phyloP scores from a whole-genome alignment of 2,329 filamentous ascomycete species.

The Stachybotrys chartarum region DNA sequence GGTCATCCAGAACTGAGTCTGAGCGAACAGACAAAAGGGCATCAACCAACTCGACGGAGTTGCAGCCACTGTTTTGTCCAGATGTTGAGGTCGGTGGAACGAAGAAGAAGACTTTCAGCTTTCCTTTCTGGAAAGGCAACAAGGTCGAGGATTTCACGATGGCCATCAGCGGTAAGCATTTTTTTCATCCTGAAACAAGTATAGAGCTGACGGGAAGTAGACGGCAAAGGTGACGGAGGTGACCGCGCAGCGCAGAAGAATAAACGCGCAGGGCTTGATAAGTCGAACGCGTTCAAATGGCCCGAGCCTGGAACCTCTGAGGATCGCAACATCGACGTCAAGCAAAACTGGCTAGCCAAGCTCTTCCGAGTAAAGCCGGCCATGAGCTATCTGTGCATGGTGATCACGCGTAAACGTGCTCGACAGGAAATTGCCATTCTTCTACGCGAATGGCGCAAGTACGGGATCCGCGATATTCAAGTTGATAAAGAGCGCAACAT shows the following conservation, averaged over 20 bases:
- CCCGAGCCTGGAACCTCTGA: conserved; percentile 27
- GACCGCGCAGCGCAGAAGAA: background rate
- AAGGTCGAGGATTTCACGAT: conserved; percentile 36
- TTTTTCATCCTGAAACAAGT: background rate
- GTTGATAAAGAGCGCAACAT: conserved; percentile 74
- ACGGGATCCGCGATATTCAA: conserved; percentile 73
- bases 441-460: conserved; percentile 71
- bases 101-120: conserved; percentile 46
- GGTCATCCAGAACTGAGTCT: background rate
- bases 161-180: conserved; percentile 35
- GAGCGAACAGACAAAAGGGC: background rate
- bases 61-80: conserved; percentile 9
- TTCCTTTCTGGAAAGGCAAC: conserved; percentile 48
- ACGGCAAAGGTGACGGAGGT: background rate
- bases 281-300: conserved; percentile 15
- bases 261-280: conserved; percentile 5
- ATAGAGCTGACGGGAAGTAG: background rate
- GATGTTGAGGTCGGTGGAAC: conserved; percentile 15
- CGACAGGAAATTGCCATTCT: conserved; percentile 71
- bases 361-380: conserved; percentile 87
- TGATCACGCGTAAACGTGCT: conserved; percentile 58
- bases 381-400: conserved; percentile 67
- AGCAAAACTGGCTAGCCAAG: conserved; percentile 81
- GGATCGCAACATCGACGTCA: conserved; percentile 54
- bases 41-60: background rate